Evolutionary conservation across 441 rosid species (phyloP).

Genomic region (Isatis lusitanica): DNA sequence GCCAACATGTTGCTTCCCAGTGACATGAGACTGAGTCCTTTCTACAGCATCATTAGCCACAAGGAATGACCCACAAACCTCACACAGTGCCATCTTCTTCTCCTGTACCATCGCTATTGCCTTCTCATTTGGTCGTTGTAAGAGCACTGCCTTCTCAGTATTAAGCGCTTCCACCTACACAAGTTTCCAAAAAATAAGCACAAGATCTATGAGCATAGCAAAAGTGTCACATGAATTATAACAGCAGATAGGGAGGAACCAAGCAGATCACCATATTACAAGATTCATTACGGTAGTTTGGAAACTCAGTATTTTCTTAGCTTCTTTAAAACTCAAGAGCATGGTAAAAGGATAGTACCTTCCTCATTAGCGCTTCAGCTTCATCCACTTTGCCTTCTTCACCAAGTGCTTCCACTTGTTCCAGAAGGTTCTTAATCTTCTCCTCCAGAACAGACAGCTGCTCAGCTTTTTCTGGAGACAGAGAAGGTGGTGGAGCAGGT

Average conservation of each 20-base stretch:
- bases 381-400: constrained; percentile 98
- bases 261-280: background rate
- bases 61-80: constrained; percentile 94
- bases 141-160: constrained; percentile 64
- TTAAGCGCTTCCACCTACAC: constrained; percentile 84
- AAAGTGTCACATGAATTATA: background rate
- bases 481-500: constrained; percentile 67
- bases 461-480: constrained; percentile 82
- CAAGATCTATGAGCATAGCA: background rate
- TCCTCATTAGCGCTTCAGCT: constrained; percentile 99
- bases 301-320: background rate
- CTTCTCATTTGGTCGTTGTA: constrained; percentile 71
- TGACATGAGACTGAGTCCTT: constrained; percentile 94
- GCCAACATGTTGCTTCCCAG: constrained; percentile 96
- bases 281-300: background rate
- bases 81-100: constrained; percentile 96
- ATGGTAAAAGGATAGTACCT: constrained; percentile 47
- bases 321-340: background rate
- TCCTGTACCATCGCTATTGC: constrained; percentile 74
- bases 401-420: constrained; percentile 95
- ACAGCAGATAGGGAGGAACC: background rate
- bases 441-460: constrained; percentile 84
- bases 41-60: constrained; percentile 94
- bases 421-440: constrained; percentile 85
- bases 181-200: constrained; percentile 7